These are phyloP conservation scores for Phytophthora europaea DNA, from an alignment of 352 stramenopile species.

Conservation along the genomic window DNA sequence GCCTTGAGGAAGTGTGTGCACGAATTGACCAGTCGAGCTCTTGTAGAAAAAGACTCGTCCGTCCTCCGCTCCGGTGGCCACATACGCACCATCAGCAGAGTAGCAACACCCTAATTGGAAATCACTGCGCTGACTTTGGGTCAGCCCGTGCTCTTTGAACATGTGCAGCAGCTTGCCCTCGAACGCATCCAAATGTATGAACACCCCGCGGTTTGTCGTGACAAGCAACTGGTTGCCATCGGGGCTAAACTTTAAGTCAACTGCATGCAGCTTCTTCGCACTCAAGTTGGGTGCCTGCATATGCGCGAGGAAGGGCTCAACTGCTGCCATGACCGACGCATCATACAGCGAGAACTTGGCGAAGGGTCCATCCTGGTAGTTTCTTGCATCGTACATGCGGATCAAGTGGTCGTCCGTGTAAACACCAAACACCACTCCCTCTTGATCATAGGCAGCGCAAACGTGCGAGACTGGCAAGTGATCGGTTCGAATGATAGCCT, in stretches of 20 bases:
- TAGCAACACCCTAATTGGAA: conserved; percentile 73
- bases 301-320: conserved; percentile 73
- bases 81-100: conserved; percentile 81
- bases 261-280: conserved; percentile 72
- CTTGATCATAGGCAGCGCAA: conserved; percentile 83
- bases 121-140: conserved; percentile 37
- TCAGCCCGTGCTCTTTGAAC: conserved; percentile 64
- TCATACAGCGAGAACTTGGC: conserved; percentile 91
- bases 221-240: conserved; percentile 89
- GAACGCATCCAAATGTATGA: conserved; percentile 88
- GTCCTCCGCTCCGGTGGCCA: conserved; percentile 78
- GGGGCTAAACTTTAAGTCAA: conserved; percentile 87
- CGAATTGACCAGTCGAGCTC: conserved; percentile 61
- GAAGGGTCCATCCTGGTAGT: conserved; percentile 90
- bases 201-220: conserved; percentile 83
- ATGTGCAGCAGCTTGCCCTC: conserved; percentile 84
- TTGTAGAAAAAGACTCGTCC: conserved; percentile 82
- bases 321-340: conserved; percentile 61
- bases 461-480: conserved; percentile 73
- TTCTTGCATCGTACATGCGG: conserved; percentile 91
- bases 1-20: conserved; percentile 63
- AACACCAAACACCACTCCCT: conserved; percentile 88
- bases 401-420: conserved; percentile 90
- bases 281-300: conserved; percentile 64
- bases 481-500: conserved; percentile 75